Percentiles rank a stretch among this genome's conserved stretches.
phyloP scores from a whole-genome alignment of 2,329 filamentous ascomycete genomes.

The Aspergillus brunneoviolaceus region DNA sequence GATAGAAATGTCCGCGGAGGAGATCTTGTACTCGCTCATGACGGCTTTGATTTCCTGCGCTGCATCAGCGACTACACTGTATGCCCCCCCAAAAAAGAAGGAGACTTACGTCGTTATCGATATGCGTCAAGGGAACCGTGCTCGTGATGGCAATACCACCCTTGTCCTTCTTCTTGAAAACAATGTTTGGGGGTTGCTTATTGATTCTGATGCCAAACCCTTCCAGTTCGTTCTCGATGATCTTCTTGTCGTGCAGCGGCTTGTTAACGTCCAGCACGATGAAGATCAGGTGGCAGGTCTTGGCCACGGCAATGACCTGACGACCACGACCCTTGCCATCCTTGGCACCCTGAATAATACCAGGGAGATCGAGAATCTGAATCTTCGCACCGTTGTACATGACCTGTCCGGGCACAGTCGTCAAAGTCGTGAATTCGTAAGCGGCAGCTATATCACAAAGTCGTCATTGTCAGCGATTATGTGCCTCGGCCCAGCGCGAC shows the following conservation, averaged over 20 bases:
- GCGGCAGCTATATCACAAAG: constrained; percentile 63
- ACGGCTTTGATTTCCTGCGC: constrained; percentile 86
- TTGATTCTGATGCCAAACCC: constrained; percentile 98
- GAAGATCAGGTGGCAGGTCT: constrained; percentile 98
- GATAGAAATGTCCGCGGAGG: constrained; percentile 95
- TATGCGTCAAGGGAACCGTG: constrained; percentile 87
- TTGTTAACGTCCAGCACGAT: constrained; percentile 99
- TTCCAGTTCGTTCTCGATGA: constrained; percentile 93
- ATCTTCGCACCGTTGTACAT: constrained; percentile 95
- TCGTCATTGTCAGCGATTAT: constrained; percentile 22
- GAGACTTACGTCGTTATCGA: constrained; percentile 69
- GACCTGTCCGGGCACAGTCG: constrained; percentile 94
- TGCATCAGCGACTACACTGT: constrained; percentile 12
- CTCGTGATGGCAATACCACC: constrained; percentile 95
- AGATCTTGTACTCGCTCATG: constrained; percentile 95
- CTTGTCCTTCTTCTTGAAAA: constrained; percentile 99
- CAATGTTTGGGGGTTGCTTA: constrained; percentile 94
- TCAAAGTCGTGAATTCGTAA: constrained; percentile 98
- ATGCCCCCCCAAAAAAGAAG: not conserved
- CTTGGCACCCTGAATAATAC: constrained; percentile 98
- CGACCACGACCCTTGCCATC: constrained; percentile 96
- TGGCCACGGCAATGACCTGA: constrained; percentile 97
- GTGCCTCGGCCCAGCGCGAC: not conserved
- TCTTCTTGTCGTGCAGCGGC: constrained; percentile 90
- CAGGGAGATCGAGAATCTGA: constrained; percentile 96